Evolutionary conservation across 148 eudicot genomes (phyloP).

Genomic region (Pouteria glomerata): DNA sequence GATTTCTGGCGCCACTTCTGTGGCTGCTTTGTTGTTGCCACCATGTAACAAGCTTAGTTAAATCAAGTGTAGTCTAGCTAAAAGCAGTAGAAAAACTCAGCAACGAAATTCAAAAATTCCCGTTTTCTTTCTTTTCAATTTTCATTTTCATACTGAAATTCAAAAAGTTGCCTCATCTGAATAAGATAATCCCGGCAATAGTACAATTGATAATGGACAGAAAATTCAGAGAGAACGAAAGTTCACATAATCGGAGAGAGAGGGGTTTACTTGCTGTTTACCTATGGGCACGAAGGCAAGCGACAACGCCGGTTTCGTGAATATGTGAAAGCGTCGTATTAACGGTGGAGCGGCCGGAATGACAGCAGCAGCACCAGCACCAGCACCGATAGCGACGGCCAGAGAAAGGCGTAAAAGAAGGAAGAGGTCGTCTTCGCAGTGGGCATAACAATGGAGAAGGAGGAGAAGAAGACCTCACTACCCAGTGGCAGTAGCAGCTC

Average conservation of each 20-base stretch:
- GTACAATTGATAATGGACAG: not conserved
- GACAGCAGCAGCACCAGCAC: not conserved
- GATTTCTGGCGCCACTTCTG: too few species aligned
- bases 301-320: constrained; percentile 52
- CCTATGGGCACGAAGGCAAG: constrained; percentile 84
- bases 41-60: too few species aligned
- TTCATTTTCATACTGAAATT: too few species aligned
- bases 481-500: not conserved
- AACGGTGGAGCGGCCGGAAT: constrained; percentile 16
- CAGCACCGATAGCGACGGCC: not conserved
- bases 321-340: constrained; percentile 43
- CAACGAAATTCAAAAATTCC: too few species aligned
- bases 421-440: not conserved
- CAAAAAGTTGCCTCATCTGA: too few species aligned
- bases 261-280: not conserved
- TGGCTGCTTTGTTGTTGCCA: too few species aligned
- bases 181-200: too few species aligned
- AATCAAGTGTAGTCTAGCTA: too few species aligned
- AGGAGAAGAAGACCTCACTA: not conserved
- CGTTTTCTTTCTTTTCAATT: too few species aligned
- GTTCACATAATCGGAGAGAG: not conserved
- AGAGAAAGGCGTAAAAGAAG: constrained; percentile 7
- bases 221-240: not conserved
- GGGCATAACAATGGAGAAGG: not conserved
- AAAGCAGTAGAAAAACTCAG: too few species aligned